Evolutionary conservation across 1,284 basidiomycete genomes (phyloP), one percentile per base, ranked within the genome.

Genomic region (Moesziomyces antarcticus): DNA sequence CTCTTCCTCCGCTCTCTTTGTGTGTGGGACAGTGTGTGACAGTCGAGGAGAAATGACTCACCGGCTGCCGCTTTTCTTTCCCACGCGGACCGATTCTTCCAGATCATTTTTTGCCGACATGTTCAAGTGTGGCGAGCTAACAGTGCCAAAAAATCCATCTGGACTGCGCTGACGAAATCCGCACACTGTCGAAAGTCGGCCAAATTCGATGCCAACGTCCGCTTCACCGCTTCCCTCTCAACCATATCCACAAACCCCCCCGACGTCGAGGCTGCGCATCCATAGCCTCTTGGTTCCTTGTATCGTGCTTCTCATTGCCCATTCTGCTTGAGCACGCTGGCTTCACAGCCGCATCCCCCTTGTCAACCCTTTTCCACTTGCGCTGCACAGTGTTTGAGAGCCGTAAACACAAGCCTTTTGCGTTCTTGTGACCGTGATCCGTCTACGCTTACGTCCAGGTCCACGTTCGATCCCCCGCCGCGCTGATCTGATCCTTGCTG

Each of bases 331-430:
- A 55, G 45, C n/a, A 47, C 27, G 33, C 35, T 33, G 16, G 43
- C 49, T 20, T 10, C 42, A 14, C 48, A 22, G n/a, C 20, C 46
- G n/a, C 33, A 47, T 56, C 24, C 47, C 40, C 35, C 24, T 24
- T 24, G 2, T 24, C 22, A 24, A 5, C 22, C 22, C 22, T 46
- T 33, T 35, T 33, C 45, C 25, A 25, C 6, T 42, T 49, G 41
- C n/a, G 16, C 42, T 22, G 33, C 54, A 56, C 54, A 56, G 54
- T 56, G 46, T 48, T 49, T 54, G 58, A 62, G 59, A 62, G 47
- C 41, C n/a, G 25, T 40, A 41, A 50, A 40, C 50, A 49, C 42
- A 48, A 56, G 46, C 47, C 25, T 33, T 22, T 6, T 14, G 22
- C 37, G 24, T 35, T 21, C 18, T 47, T 24, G 43, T 5, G 37